A percentile compares a stretch with the other conserved stretches of the same genome.
Conservation (phyloP, 2,329 filamentous ascomycete species). For the Fusarium fracticaudum region DNA sequence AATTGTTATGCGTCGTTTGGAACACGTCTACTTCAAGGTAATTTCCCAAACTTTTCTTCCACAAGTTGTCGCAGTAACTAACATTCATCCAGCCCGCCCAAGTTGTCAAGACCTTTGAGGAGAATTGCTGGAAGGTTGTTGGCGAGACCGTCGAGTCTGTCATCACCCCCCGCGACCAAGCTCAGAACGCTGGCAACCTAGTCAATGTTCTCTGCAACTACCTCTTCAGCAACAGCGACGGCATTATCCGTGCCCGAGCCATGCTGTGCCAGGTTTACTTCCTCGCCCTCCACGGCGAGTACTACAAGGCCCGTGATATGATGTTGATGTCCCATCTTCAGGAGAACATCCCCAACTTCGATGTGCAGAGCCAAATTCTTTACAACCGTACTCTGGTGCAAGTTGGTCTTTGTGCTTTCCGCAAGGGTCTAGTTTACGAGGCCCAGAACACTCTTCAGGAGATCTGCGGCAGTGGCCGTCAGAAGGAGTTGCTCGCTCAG, state of each 20-base stretch:
- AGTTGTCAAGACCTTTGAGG: slow-evolving; percentile 92
- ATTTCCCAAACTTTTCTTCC: slow-evolving; percentile 78
- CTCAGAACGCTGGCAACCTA: slow-evolving; percentile 76
- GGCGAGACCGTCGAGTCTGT: slow-evolving; percentile 75
- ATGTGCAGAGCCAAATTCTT: slow-evolving; percentile 95
- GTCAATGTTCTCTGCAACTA: slow-evolving; percentile 93
- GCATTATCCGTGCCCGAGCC: slow-evolving; percentile 93
- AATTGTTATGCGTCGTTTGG: slow-evolving; percentile 90
- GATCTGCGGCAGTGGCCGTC: slow-evolving; percentile 95
- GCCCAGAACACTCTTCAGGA: slow-evolving; percentile 97
- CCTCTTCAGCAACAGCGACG: slow-evolving; percentile 92
- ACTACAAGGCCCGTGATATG: slow-evolving; percentile 98
- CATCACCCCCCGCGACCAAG: slow-evolving; percentile 78
- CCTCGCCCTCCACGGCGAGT: slow-evolving; percentile 95
- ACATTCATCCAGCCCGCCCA: slow-evolving; percentile 73
- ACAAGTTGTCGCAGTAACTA: neutral
- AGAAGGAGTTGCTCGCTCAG: slow-evolving; percentile 97
- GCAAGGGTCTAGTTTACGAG: slow-evolving; percentile 95
- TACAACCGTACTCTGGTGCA: slow-evolving; percentile 99
- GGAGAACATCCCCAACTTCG: slow-evolving; percentile 96
- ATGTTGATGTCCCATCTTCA: slow-evolving; percentile 99
- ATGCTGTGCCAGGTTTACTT: slow-evolving; percentile 99
- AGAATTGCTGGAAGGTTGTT: slow-evolving; percentile 89
- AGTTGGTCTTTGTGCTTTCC: slow-evolving; percentile 97
- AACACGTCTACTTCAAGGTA: slow-evolving; percentile 99